phyloP scores from a whole-genome alignment of 495 filamentous ascomycete genomes.

The Arthonia radiata region DNA sequence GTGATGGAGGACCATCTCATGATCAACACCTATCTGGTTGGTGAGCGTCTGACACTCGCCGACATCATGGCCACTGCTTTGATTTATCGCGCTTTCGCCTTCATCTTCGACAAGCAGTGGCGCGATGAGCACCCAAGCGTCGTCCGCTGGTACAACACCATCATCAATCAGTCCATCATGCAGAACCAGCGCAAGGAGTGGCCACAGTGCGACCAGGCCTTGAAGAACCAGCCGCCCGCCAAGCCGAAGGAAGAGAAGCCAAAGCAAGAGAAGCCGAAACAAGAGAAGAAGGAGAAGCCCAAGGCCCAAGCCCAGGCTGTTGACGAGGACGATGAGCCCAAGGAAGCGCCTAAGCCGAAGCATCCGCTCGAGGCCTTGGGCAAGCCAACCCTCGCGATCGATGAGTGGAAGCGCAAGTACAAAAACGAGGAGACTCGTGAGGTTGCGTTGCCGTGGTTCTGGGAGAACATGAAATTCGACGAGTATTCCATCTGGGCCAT shows the following conservation, averaged over 20 bases:
- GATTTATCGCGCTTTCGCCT: conserved; percentile 64
- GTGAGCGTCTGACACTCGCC: conserved; percentile 89
- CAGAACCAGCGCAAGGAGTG: conserved; percentile 80
- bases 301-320: conserved; percentile 26
- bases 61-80: conserved; percentile 64
- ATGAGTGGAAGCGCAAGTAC: conserved; percentile 98
- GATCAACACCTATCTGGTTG: conserved; percentile 87
- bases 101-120: conserved; percentile 71
- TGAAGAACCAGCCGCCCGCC: conserved; percentile 5
- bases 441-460: conserved; percentile 87
- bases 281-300: conserved; percentile 26
- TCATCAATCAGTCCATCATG: conserved; percentile 70
- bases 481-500: conserved; percentile 88
- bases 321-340: conserved; percentile 46
- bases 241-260: conserved; percentile 36
- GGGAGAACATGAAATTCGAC: conserved; percentile 73
- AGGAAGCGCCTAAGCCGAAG: conserved; percentile 69
- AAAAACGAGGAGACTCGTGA: conserved; percentile 79
- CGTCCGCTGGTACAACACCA: conserved; percentile 81
- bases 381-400: conserved; percentile 54
- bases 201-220: too few relatives aligned
- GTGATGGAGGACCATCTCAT: conserved; percentile 71
- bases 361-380: conserved; percentile 79
- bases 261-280: conserved; percentile 29
- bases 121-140: conserved; percentile 57